Conservation (phyloP, 2,329 filamentous ascomycete species). For the Fusarium dimerum region DNA sequence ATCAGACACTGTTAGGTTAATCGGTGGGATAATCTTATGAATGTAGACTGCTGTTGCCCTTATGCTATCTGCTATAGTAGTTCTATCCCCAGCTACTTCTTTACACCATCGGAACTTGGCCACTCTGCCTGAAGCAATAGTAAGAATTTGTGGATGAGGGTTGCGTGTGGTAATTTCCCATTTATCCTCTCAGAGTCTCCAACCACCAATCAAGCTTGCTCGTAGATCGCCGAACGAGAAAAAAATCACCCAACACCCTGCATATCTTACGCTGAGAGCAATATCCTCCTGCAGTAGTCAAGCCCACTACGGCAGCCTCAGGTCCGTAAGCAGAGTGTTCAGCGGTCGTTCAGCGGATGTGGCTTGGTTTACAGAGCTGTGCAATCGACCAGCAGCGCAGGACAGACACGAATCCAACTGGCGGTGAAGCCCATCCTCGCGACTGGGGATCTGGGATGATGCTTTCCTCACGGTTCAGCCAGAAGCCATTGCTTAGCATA, state of each 20-base stretch:
- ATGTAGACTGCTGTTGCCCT: not conserved
- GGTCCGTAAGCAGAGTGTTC: not conserved
- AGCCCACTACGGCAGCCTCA: constrained; percentile 16
- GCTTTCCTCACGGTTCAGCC: constrained; percentile 12
- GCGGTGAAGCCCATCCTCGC: constrained; percentile 22
- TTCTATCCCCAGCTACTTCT: not conserved
- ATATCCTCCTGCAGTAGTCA: constrained; percentile 28
- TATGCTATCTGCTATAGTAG: not conserved
- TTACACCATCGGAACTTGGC: not conserved
- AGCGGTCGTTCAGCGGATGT: constrained; percentile 10
- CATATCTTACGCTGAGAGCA: constrained; percentile 7
- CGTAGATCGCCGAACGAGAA: constrained; percentile 1
- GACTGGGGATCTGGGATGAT: constrained; percentile 11
- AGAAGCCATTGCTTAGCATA: constrained; percentile 21
- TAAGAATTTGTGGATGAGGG: not conserved
- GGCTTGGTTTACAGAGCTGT: not conserved
- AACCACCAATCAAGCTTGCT: not conserved
- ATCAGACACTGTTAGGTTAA: too few species aligned
- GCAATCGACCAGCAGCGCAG: too few species aligned
- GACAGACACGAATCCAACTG: constrained; percentile 14
- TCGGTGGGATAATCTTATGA: not conserved
- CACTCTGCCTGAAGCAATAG: not conserved
- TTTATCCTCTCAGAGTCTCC: not conserved
- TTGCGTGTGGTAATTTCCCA: not conserved
- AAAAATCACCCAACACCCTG: constrained; percentile 1